phyloP scores from a whole-genome alignment of 2,329 filamentous ascomycete species.

The Calonectria montana region DNA sequence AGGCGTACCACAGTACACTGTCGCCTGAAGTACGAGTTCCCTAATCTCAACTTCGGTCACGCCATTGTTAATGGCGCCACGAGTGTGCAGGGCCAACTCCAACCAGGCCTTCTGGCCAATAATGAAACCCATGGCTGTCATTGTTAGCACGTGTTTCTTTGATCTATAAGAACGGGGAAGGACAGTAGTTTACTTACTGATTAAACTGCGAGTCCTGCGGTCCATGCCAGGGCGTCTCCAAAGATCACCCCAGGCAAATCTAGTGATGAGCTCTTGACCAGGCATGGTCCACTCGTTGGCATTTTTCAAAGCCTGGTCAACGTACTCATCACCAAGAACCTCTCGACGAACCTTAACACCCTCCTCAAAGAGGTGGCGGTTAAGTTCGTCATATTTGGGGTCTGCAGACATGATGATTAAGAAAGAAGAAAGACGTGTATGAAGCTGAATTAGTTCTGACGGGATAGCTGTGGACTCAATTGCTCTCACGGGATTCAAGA shows the following conservation, averaged over 20 bases:
- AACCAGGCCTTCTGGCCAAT: constrained; percentile 30
- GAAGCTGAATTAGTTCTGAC: neutral
- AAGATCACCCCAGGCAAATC: constrained; percentile 28
- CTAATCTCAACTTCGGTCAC: constrained; percentile 33
- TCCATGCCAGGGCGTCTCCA: constrained; percentile 33
- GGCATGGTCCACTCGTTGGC: constrained; percentile 35
- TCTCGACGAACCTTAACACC: constrained; percentile 20
- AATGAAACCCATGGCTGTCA: constrained; percentile 27
- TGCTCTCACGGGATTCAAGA: neutral
- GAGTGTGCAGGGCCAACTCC: constrained; percentile 29
- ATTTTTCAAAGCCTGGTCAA: constrained; percentile 27
- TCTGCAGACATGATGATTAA: neutral
- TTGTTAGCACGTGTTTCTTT: neutral
- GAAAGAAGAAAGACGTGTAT: no score
- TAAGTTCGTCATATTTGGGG: neutral
- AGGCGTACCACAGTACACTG: constrained; percentile 32
- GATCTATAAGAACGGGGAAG: neutral
- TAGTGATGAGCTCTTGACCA: constrained; percentile 31
- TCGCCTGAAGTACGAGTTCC: constrained; percentile 31
- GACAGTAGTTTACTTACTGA: constrained; percentile 23
- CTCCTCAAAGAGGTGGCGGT: constrained; percentile 5
- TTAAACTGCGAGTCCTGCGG: constrained; percentile 32
- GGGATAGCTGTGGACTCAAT: neutral
- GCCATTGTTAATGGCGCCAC: constrained; percentile 30
- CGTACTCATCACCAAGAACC: constrained; percentile 34